Base-by-base conservation (phyloP, 2,329 filamentous ascomycete species). In the Fusarium sp. region DNA sequence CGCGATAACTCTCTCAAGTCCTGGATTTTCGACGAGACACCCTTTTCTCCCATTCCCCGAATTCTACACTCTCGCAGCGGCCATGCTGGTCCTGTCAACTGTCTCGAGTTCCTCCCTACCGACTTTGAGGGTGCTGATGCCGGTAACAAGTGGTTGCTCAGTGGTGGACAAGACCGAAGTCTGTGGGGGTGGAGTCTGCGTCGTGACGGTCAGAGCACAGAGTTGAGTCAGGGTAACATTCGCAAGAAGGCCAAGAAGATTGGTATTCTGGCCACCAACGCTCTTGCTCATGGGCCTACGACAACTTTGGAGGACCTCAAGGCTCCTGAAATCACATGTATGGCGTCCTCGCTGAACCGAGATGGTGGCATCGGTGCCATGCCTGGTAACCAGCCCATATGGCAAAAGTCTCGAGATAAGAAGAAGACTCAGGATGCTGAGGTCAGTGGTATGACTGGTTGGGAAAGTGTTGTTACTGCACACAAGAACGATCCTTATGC, bases 101-200 rank as follows among this genome's bases (percentile, higher is more conserved):
- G 89, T 56, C 86, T 99, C 33, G 87, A 91, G 65, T 99, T 98
- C 81, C 82, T 98, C 30, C 95, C 95, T 1, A 90, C 94, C 0
- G 91, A 94, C 73, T 95, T 96, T 42, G 95, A 98, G 75, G 95
- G 95, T 18, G 90, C 94, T 10, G 95, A 98, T 74, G 90, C 91
- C 45, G 90, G 90, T 48, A 96, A 95, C 62, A 98, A 98, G 82
- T 98, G 95, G 95, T 85, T 98, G 10, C 85, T 99, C 60, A 98
- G 94, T 76, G 93, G 93, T 73, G 95, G 94, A 64, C 89, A 90
- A 75, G 97, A 99, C 78, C 89, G 94, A 72, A 98, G 94, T 80
- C 85, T 99, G 5, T 98, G 96, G 95, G 95, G 93, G 3, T 97
- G 97, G 90, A 98, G 95, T 86, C 84, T 99, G 79, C 92, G 96